Evolutionary conservation across 257 asterid species (phyloP).

Genomic region (Solanum piurae): DNA sequence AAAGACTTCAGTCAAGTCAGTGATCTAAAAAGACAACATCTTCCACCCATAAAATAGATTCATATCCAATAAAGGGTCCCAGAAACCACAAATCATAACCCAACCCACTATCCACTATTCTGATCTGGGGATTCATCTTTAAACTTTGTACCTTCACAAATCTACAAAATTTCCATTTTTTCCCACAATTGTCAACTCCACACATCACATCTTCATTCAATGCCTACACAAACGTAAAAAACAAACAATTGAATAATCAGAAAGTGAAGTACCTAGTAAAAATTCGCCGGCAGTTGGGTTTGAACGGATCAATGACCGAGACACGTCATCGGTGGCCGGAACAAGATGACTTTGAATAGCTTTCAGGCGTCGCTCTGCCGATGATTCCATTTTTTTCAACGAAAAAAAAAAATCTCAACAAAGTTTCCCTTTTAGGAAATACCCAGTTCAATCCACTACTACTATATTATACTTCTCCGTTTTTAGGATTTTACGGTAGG

Average conservation of each 20-base stretch:
- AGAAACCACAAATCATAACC: background rate
- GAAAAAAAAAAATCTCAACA: background rate
- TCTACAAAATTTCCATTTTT: background rate
- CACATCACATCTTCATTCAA: background rate
- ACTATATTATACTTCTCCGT: background rate
- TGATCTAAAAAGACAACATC: background rate
- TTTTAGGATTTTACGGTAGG: background rate
- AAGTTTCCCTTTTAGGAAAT: background rate
- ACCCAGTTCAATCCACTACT: background rate
- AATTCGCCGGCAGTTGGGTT: conserved; percentile 64
- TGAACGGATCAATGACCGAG: conserved; percentile 23
- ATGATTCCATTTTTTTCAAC: conserved; percentile 30
- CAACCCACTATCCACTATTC: background rate
- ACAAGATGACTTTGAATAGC: conserved; percentile 57
- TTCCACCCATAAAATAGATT: background rate
- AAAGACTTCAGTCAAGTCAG: background rate
- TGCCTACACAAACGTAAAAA: background rate
- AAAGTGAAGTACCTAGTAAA: conserved; percentile 28
- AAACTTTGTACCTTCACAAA: background rate
- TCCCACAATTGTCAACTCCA: background rate
- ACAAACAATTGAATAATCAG: background rate
- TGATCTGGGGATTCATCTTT: background rate
- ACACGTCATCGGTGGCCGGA: conserved; percentile 26
- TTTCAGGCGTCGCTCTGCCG: conserved; percentile 62
- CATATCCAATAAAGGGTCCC: background rate